A percentile compares a stretch with the other conserved stretches of the same genome.
Conservation (phyloP, 2,329 filamentous ascomycete genomes). For the Thielaviopsis populi region DNA sequence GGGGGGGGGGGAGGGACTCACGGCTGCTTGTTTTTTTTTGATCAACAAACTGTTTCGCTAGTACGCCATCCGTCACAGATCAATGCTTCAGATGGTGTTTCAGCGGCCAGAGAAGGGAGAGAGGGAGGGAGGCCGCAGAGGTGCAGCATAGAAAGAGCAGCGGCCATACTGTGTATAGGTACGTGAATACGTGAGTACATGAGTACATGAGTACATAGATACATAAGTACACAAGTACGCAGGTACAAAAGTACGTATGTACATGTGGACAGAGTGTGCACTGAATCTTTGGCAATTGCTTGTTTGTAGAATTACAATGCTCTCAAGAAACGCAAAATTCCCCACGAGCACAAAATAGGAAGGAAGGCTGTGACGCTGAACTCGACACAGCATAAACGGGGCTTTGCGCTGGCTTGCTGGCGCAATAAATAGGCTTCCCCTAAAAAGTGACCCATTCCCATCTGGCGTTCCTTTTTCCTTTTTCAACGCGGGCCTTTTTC, state of each 20-base stretch:
- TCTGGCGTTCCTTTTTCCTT: not conserved
- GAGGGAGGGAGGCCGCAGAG: not conserved
- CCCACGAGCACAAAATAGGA: too few species aligned
- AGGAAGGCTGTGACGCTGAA: too few species aligned
- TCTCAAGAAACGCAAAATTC: too few species aligned
- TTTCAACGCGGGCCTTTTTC: not conserved
- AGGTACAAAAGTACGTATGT: too few species aligned
- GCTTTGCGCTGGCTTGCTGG: not conserved
- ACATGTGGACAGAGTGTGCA: too few species aligned
- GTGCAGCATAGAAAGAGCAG: not conserved
- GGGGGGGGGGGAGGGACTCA: not conserved
- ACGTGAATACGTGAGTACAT: too few species aligned
- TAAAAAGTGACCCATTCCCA: not conserved
- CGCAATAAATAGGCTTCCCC: not conserved
- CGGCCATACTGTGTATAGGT: too few species aligned
- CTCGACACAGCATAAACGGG: not conserved
- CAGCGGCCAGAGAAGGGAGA: conserved; percentile 1
- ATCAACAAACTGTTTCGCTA: conserved; percentile 10
- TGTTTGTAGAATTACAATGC: too few species aligned
- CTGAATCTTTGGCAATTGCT: too few species aligned
- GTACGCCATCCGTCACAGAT: conserved; percentile 11
- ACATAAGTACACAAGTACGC: too few species aligned
- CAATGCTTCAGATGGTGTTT: conserved; percentile 16
- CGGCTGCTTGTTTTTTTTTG: not conserved
- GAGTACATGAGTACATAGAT: too few species aligned